Base-by-base conservation (phyloP, 768 basidiomycete species). In the Kwoniella shandongensis region DNA sequence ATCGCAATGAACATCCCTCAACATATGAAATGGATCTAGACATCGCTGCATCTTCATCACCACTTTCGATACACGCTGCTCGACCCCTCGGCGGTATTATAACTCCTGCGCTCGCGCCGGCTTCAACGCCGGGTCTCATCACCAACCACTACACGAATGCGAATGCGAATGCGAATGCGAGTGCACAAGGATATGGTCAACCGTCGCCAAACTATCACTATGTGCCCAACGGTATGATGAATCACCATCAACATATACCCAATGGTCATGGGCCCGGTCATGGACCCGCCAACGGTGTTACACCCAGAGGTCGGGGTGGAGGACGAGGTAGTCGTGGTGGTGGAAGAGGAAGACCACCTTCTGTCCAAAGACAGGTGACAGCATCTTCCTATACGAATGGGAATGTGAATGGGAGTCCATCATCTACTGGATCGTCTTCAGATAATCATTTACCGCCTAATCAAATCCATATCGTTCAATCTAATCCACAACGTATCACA, bases 1-100 rank as follows among this genome's bases (percentile, higher is more conserved):
- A 57, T 17, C 38, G 18, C 23, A 12, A 39, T 39, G 27, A 46
- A n/a, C n/a, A n/a, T n/a, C n/a, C n/a, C n/a, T n/a, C n/a, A n/a
- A n/a, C n/a, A n/a, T n/a, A n/a, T n/a, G n/a, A 25, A 44, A 15
- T 39, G 27, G 18, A 48, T 26, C 46, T 55, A 45, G 54, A 55
- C 11, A 39, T 55, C 30, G 54, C 54, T 23, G 40, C 47, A 11
- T 35, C 54, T 25, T 55, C 54, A 5, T 55, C 54, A 6, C 54
- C 54, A 12, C 36, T n/a, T 2, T 12, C 45, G 7, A 23, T 41
- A 18, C 54, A 48, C 20, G 35, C 45, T 12, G n/a, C n/a, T n/a
- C n/a, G n/a, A n/a, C n/a, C n/a, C n/a, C n/a, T n/a, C n/a, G n/a
- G n/a, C n/a, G n/a, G n/a, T n/a, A n/a, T n/a, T n/a, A n/a, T n/a